Evolutionary conservation across 345 rosid species (phyloP), one percentile per base, ranked within the genome.

Genomic region (Durio zibethinus): DNA sequence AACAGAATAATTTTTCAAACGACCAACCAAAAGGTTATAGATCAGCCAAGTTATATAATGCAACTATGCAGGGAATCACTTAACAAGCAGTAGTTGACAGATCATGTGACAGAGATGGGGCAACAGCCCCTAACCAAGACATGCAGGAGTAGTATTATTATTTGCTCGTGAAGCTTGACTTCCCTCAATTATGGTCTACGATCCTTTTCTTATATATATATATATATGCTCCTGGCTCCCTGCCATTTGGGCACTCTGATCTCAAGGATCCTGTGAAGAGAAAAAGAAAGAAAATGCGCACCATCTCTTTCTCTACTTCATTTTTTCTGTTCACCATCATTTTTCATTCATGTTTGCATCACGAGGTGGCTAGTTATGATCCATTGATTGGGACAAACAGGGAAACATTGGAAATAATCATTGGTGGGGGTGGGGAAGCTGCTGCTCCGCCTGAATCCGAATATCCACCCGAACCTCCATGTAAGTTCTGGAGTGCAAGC

Each of bases 361-460:
- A 25, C 35, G 36, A 29, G 4, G 65, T 61, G 4, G 67, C 70
- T 25, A 36, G 20, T 8, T 73, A 77, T 15, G 33, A 66, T 54
- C 14, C 75, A 31, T 35, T 57, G 31, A 15, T 40, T 2, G 69
- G 60, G 3, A 25, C 79, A 18, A 71, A 60, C 5, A 81, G 84
- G 16, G 70, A 81, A 74, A 61, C 76, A 0, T 21, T 83, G 11
- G 86, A 83, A 68, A 79, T 79, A 35, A 79, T 80, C 71, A 83
- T 60, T 2, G 81, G 76, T 8, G 78, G 80, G 2, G 82, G 82
- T 1, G 82, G 76, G 0, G 78, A 35, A 1, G 63, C 25, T 36
- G 80, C 87, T 23, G 52, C 80, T 10, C 82, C 84, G 0, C 54
- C 54, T 50, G 54, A 50, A 50, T 2, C 50, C 2, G 16, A 45